Base-by-base conservation (phyloP, 352 stramenopile species). In the Globisporangium takayamanum region DNA sequence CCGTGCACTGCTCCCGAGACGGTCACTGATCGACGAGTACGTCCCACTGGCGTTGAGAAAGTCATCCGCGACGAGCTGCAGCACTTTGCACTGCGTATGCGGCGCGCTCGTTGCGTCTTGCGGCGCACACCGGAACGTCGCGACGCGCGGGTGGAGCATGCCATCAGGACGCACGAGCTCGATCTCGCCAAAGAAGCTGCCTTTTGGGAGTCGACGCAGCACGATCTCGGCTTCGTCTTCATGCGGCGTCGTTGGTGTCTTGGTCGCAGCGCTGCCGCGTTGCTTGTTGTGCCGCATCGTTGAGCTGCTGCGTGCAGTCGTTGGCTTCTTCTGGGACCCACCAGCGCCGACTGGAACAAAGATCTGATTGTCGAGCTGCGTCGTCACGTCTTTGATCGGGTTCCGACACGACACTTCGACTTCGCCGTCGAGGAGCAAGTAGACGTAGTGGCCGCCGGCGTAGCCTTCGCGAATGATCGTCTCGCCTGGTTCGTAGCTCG, bases 371-470 rank as follows among this genome's bases (percentile, higher is more conserved):
- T 54, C 56, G 25, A 62, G 25, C 25, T 56, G 39, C 16, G 60
- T 53, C 1, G 44, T 63, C 0, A 53, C 39, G 26, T 76, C 70
- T 37, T 82, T 74, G 42, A 91, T 86, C 2, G 79, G 75, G 53
- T 93, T 93, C 64, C 78, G 84, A 55, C 80, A 91, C 39, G 76
- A 84, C 10, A 91, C 83, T 47, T 91, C 79, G 11, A 93, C 84
- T 44, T 88, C 74, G 22, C 84, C 84, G 64, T 92, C 79, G 49
- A 93, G 60, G 8, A 91, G 59, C 49, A 93, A 62, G 55, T 91
- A 93, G 33, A 91, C 81, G 39, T 90, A 83, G 50, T 88, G 75
- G n/a, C 78, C 80, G 14, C 72, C 78, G 42, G 66, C 63, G 37
- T 89, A 72, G 6, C 84, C 84, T 64, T 93, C 76, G 36, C 76